Evolutionary conservation across 352 stramenopile genomes (phyloP).

Genomic region (Phytophthora agathidicida): DNA sequence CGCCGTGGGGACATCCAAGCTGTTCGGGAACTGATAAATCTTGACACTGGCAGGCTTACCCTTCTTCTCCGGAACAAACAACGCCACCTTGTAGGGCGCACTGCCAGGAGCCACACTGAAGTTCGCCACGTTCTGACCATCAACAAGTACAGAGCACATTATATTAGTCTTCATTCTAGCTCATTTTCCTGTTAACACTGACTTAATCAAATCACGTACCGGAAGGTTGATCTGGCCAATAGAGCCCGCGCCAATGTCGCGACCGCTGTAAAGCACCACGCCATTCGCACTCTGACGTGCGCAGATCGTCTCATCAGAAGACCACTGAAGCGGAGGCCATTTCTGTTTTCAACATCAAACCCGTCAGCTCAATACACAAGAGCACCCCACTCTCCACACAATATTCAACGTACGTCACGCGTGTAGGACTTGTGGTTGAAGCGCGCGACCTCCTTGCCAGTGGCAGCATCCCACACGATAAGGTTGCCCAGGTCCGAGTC

Average conservation of each 20-base stretch:
- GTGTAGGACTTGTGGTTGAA: slow-evolving; percentile 91
- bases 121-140: slow-evolving; percentile 67
- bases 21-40: slow-evolving; percentile 82
- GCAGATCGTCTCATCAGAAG: slow-evolving; percentile 87
- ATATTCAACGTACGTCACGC: slow-evolving; percentile 57
- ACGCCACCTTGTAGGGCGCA: slow-evolving; percentile 83
- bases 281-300: slow-evolving; percentile 77
- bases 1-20: slow-evolving; percentile 63
- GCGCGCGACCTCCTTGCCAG: slow-evolving; percentile 62
- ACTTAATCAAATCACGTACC: slow-evolving; percentile 35
- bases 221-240: slow-evolving; percentile 79
- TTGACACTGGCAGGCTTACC: slow-evolving; percentile 87
- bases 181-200: background rate
- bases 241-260: slow-evolving; percentile 53
- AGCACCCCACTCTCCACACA: background rate
- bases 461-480: slow-evolving; percentile 77
- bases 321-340: slow-evolving; percentile 93
- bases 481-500: slow-evolving; percentile 77
- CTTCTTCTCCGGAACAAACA: slow-evolving; percentile 92
- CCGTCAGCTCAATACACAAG: background rate
- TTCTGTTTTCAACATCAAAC: slow-evolving; percentile 41
- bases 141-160: slow-evolving; percentile 2
- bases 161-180: slow-evolving; percentile 1
- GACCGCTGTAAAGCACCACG: slow-evolving; percentile 81
- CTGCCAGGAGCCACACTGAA: slow-evolving; percentile 86